Evolutionary conservation across 768 basidiomycete genomes (phyloP), one percentile per base, ranked within the genome.

Genomic region (Termitomyces heimii): DNA sequence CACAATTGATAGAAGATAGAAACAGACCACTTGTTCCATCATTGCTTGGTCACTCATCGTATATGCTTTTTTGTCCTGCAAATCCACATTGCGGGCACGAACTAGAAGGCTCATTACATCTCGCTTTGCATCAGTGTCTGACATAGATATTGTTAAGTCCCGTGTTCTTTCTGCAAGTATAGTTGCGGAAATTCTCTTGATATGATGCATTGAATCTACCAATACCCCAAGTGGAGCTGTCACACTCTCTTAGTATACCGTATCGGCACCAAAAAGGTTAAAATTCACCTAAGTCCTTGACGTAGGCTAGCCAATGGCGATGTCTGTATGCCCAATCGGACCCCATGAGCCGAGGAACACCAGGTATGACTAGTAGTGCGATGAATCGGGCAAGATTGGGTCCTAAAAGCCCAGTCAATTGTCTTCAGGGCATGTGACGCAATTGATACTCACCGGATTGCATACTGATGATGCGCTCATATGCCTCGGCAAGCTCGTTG

Each of bases 41-140:
- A 80, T 77, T 14, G 72, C 76, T 45, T 69, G 63, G 57, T 80
- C 77, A 26, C 71, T 76, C 77, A 81, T 77, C 8, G 66, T 62
- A 60, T 77, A 79, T 31, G 63, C 71, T 14, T 57, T 61, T 16
- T 68, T 69, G 31, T 69, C 71, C 39, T 70, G 70, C 29, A 69
- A 48, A 32, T 74, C 74, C 9, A 70, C 71, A 57, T 73, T 75
- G 22, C 77, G 68, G 10, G 77, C 75, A 26, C 75, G 71, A 13
- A 81, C 75, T 0, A 82, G 69, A n/a, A 81, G 58, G 51, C 71
- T 75, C 80, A 81, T 82, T 48, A 82, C 77, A 68, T 82, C 80
- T 48, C 72, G 70, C 63, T 81, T 80, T 9, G 72, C 68, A 26
- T 71, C 69, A 5, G 63, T 70, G 53, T 79, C 79, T 5, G 71